A percentile compares a stretch with the other conserved stretches of the same genome.
These are phyloP conservation scores for Eimeria falciformis DNA, from an alignment of 169 alveolate genomes.

Conservation along the genomic window DNA sequence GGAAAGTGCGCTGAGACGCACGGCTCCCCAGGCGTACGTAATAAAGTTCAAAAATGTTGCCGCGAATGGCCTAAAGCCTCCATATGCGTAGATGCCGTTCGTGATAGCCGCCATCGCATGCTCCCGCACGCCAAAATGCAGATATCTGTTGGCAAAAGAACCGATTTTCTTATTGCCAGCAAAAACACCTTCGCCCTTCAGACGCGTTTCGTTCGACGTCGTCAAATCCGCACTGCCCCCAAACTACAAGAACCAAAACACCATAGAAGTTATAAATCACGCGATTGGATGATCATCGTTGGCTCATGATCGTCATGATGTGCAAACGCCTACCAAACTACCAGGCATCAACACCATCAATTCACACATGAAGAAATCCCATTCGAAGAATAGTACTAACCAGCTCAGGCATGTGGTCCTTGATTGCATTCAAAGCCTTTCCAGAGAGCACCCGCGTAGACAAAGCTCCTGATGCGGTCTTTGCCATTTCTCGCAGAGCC, in stretches of 20 bases:
- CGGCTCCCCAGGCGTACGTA: constrained; percentile 87
- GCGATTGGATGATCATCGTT: background rate
- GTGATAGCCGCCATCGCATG: constrained; percentile 88
- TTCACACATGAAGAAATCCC: background rate
- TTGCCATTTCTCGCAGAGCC: constrained; percentile 47
- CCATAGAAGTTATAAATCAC: background rate
- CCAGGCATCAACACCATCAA: background rate
- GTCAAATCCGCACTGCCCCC: constrained; percentile 89
- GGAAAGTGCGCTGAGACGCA: constrained; percentile 84
- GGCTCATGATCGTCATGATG: background rate
- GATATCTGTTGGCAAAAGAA: constrained; percentile 58
- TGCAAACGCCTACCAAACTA: background rate
- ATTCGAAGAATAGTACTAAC: no score
- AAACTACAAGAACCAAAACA: constrained; percentile 77
- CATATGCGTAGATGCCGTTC: constrained; percentile 85
- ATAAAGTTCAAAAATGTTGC: constrained; percentile 86
- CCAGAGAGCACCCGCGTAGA: constrained; percentile 75
- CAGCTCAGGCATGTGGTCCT: constrained; percentile 81
- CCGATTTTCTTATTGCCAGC: constrained; percentile 1
- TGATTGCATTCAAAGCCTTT: constrained; percentile 66
- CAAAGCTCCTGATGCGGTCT: constrained; percentile 54
- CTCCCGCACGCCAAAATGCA: constrained; percentile 87
- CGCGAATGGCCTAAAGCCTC: constrained; percentile 86
- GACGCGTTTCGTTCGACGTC: constrained; percentile 82
- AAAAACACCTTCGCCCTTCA: constrained; percentile 34